A percentile compares a stretch with the other conserved stretches of the same genome.
phyloP scores from a whole-genome alignment of 305 asterid genomes.

The Salvia sclarea region DNA sequence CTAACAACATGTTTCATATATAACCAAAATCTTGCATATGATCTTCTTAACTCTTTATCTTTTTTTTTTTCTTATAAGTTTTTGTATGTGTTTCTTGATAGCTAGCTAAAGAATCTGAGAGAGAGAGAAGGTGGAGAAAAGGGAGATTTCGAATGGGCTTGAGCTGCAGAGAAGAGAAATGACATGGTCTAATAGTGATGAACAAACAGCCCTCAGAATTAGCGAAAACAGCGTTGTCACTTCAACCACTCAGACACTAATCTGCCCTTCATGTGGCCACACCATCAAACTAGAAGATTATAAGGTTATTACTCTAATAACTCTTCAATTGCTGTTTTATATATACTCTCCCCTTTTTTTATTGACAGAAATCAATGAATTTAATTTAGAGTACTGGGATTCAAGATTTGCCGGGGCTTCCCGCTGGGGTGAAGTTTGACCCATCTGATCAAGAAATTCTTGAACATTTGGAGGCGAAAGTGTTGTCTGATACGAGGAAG shows the following conservation, averaged over 20 bases:
- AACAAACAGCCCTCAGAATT: conserved; percentile 43
- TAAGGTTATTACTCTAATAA: conserved; percentile 45
- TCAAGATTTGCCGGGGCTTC: conserved; percentile 82
- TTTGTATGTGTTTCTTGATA: conserved; percentile 8
- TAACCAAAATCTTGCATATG: not conserved
- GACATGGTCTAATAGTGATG: conserved; percentile 56
- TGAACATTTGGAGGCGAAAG: conserved; percentile 77
- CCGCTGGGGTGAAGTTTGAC: conserved; percentile 92
- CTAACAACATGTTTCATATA: conserved; percentile 10
- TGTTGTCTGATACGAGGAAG: conserved; percentile 41
- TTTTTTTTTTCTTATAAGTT: not conserved
- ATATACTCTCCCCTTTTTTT: not conserved
- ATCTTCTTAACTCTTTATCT: conserved; percentile 6
- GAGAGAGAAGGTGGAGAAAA: conserved; percentile 35
- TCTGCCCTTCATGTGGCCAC: conserved; percentile 81
- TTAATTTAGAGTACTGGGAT: conserved; percentile 41
- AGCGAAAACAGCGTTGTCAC: conserved; percentile 29
- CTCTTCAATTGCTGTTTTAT: not conserved
- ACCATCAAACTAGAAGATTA: conserved; percentile 46
- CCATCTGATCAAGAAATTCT: conserved; percentile 90
- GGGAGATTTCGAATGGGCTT: conserved; percentile 50
- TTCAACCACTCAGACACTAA: conserved; percentile 40
- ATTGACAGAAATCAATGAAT: not conserved
- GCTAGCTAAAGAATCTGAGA: conserved; percentile 16
- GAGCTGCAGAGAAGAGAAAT: conserved; percentile 38